Conservation (phyloP, 306 rosid genomes). For the Pyrus bretschneideri region DNA sequence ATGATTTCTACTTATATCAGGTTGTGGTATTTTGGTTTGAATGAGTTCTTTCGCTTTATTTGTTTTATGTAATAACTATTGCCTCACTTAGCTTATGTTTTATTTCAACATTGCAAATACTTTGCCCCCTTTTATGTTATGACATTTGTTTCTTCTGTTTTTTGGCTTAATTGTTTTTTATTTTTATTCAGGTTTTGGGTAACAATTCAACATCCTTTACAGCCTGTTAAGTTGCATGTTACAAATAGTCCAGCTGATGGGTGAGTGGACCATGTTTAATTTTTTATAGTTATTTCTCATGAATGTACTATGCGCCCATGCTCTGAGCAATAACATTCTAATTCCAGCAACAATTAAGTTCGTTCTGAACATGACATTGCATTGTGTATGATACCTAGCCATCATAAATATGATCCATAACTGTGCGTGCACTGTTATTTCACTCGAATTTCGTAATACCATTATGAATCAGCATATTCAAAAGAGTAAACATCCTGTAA, state of each 20-base stretch:
- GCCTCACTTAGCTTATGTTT: not conserved
- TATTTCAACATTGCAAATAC: not conserved
- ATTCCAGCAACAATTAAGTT: not conserved
- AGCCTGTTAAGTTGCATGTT: constrained; percentile 60
- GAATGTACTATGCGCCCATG: not conserved
- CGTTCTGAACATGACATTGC: not conserved
- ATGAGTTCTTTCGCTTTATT: not conserved
- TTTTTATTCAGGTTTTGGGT: constrained; percentile 66
- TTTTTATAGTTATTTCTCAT: not conserved
- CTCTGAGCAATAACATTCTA: not conserved
- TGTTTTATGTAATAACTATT: not conserved
- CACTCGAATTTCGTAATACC: not conserved
- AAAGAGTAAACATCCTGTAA: not conserved
- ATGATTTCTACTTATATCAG: not conserved
- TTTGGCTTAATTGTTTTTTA: not conserved
- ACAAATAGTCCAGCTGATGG: constrained; percentile 66
- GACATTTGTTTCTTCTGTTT: constrained; percentile 2
- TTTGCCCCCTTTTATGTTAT: not conserved
- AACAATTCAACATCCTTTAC: constrained; percentile 54
- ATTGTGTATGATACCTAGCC: not conserved
- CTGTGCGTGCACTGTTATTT: not conserved
- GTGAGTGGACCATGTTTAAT: constrained; percentile 34
- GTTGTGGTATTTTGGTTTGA: not conserved
- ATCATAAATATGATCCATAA: not conserved
- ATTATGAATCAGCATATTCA: not conserved